These are phyloP conservation scores for Sphagnum fallax DNA, from an alignment of 228 moss, liverwort and hornwort genomes.

Conservation along the genomic window DNA sequence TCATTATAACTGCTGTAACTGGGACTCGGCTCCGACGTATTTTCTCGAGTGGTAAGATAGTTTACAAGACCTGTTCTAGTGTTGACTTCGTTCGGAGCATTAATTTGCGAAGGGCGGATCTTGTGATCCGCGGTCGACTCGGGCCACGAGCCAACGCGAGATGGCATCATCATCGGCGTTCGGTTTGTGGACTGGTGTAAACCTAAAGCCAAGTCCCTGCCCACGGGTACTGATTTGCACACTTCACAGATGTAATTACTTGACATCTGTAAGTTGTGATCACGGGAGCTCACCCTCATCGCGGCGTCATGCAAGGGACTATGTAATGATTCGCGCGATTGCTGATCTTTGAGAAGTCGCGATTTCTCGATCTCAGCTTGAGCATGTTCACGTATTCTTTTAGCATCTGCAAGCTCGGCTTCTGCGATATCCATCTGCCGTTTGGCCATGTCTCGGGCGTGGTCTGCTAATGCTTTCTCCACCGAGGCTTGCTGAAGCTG, in stretches of 20 bases:
- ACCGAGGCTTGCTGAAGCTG: constrained; percentile 39
- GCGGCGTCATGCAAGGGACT: constrained; percentile 9
- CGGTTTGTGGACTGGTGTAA: neutral
- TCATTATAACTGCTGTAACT: neutral
- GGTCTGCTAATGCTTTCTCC: constrained; percentile 30
- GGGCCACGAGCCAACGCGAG: neutral
- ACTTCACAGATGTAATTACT: constrained; percentile 4
- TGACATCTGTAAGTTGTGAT: neutral
- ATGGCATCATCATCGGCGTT: neutral
- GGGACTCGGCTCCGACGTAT: neutral
- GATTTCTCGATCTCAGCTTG: constrained; percentile 21
- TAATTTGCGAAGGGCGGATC: neutral
- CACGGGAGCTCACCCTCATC: constrained; percentile 2
- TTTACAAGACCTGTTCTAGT: neutral
- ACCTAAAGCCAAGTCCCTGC: neutral
- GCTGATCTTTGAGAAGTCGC: constrained; percentile 19
- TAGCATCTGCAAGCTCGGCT: constrained; percentile 32
- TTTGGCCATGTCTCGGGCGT: constrained; percentile 31
- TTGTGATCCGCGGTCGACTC: neutral
- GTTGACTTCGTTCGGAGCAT: neutral
- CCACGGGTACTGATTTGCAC: constrained; percentile 1
- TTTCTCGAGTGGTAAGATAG: neutral
- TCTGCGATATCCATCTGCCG: constrained; percentile 39
- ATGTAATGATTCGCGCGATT: too few relatives aligned
- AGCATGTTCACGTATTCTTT: constrained; percentile 34